Evolutionary conservation across 1,139 yeast genomes (phyloP).

Genomic region (Trichomonascaceae sp.): DNA sequence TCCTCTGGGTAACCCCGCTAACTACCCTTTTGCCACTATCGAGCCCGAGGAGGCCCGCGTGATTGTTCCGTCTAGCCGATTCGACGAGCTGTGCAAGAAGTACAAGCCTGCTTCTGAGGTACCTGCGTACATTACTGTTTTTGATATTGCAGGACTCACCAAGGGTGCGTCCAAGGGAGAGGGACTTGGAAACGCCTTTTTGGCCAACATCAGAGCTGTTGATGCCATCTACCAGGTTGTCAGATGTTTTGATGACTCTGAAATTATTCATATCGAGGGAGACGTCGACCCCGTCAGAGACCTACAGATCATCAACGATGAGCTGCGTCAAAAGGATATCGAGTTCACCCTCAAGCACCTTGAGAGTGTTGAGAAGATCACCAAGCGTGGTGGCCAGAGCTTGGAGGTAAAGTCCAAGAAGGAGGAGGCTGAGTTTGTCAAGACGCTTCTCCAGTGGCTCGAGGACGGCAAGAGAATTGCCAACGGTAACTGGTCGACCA

Average conservation of each 20-base stretch:
- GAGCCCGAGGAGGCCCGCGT: constrained; percentile 99
- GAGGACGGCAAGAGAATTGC: constrained; percentile 85
- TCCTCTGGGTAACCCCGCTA: constrained; percentile 95
- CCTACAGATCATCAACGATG: constrained; percentile 82
- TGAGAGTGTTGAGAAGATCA: constrained; percentile 75
- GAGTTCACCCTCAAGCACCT: constrained; percentile 87
- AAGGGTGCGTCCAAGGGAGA: constrained; percentile 97
- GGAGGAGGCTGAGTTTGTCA: constrained; percentile 78
- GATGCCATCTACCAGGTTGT: constrained; percentile 98
- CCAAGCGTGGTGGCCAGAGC: constrained; percentile 86
- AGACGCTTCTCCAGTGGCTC: constrained; percentile 59
- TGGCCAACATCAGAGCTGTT: constrained; percentile 94
- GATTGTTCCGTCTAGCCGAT: constrained; percentile 85
- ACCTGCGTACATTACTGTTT: constrained; percentile 87
- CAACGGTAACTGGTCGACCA: constrained; percentile 76
- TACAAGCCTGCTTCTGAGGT: constrained; percentile 79
- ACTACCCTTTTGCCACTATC: constrained; percentile 95
- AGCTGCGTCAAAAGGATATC: constrained; percentile 90
- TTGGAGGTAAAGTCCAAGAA: constrained; percentile 89
- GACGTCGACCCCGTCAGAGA: constrained; percentile 95
- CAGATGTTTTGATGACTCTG: constrained; percentile 96
- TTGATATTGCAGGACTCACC: constrained; percentile 96
- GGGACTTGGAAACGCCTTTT: constrained; percentile 96
- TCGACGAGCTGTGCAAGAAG: constrained; percentile 57
- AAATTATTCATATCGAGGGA: constrained; percentile 94